Conservation (phyloP, 2,329 filamentous ascomycete species). For the Ophiocordyceps camponoti-saundersi region DNA sequence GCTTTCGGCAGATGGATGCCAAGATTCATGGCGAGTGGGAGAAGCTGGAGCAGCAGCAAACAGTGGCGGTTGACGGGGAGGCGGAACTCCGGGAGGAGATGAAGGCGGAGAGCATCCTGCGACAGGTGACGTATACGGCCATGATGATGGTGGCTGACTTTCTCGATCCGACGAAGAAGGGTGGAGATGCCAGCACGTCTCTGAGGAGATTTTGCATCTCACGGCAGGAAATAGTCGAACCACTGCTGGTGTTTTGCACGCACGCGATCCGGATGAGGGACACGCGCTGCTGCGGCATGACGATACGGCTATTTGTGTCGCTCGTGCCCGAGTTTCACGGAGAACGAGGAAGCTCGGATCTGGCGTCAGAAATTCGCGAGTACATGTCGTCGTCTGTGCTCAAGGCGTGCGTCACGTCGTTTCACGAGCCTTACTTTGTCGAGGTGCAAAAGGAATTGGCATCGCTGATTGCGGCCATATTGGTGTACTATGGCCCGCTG, state of each 20-base stretch:
- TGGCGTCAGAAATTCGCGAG: conserved; percentile 57
- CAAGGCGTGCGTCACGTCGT: conserved; percentile 73
- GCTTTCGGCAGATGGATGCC: conserved; percentile 72
- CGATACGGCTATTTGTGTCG: conserved; percentile 71
- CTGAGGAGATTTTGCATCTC: conserved; percentile 73
- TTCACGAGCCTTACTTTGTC: conserved; percentile 93
- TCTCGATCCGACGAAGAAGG: conserved; percentile 51
- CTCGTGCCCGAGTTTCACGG: conserved; percentile 72
- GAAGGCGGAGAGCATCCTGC: conserved; percentile 90
- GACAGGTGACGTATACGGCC: conserved; percentile 81
- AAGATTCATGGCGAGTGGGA: conserved; percentile 86
- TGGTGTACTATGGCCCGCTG: conserved; percentile 55
- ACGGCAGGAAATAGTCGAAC: conserved; percentile 64
- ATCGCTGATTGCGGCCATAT: conserved; percentile 69
- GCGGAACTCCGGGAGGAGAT: conserved; percentile 82
- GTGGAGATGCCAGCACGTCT: conserved; percentile 29
- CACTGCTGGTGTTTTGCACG: conserved; percentile 78
- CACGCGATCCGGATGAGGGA: conserved; percentile 84
- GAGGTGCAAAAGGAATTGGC: conserved; percentile 90
- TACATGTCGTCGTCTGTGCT: conserved; percentile 83
- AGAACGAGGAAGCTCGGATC: conserved; percentile 21
- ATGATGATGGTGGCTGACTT: conserved; percentile 85
- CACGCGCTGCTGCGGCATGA: conserved; percentile 70
- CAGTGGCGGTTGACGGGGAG: conserved; percentile 49
- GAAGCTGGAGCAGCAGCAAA: conserved; percentile 47